These are phyloP conservation scores for Bacterosira constricta DNA, from an alignment of 108 stramenopile genomes.

Conservation along the genomic window DNA sequence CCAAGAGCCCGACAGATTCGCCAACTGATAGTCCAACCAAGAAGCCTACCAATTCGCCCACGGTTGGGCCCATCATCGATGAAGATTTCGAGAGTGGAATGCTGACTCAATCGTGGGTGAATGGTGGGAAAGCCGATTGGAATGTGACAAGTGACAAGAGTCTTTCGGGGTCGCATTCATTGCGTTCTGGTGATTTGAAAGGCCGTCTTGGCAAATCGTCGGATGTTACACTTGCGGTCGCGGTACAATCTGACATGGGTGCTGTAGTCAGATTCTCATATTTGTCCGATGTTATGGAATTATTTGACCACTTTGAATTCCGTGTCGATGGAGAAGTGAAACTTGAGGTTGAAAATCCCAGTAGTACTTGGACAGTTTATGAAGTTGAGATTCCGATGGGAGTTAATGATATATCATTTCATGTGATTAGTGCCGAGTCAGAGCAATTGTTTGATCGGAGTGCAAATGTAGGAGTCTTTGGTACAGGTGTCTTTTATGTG, in stretches of 20 bases:
- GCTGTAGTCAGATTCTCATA: neutral
- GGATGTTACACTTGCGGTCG: neutral
- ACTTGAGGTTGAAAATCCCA: neutral
- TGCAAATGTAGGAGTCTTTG: neutral
- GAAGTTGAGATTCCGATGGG: neutral
- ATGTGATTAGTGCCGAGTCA: neutral
- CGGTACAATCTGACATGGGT: neutral
- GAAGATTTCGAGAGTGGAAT: slow-evolving; percentile 1
- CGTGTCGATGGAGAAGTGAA: neutral
- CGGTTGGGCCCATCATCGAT: neutral
- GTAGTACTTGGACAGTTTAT: neutral
- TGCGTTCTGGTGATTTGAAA: slow-evolving; percentile 1
- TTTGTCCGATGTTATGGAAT: neutral
- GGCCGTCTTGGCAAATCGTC: slow-evolving; percentile 1
- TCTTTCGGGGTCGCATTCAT: slow-evolving; percentile 1
- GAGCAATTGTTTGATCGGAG: neutral
- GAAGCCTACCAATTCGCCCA: neutral
- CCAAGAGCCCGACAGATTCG: too few species aligned
- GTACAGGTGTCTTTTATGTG: slow-evolving; percentile 3
- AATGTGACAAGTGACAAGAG: neutral
- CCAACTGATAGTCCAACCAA: neutral
- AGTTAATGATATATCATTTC: neutral
- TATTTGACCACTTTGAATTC: slow-evolving; percentile 6
- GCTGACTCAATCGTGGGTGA: neutral
- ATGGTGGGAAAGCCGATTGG: slow-evolving; percentile 15